phyloP scores from a whole-genome alignment of 108 stramenopile genomes.

The Aurantiochytrium sp. region DNA sequence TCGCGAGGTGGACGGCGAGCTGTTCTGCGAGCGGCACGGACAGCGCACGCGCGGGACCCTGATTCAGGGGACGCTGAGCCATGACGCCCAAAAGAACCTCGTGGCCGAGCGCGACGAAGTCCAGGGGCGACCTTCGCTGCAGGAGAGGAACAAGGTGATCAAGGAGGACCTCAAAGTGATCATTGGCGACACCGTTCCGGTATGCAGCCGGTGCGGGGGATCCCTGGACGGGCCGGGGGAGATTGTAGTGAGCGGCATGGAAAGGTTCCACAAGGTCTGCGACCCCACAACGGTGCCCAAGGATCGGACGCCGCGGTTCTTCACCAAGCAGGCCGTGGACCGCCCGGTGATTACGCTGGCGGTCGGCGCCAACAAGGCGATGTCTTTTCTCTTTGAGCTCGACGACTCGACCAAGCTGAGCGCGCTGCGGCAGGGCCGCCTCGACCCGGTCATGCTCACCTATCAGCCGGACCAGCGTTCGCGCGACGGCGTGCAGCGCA shows the following conservation, averaged over 20 bases:
- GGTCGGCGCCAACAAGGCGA: not conserved
- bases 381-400: not conserved
- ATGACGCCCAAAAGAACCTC: not conserved
- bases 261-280: not conserved
- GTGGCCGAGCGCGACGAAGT: not conserved
- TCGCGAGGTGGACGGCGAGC: not conserved
- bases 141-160: not conserved
- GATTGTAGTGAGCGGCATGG: slow-evolving; percentile 12
- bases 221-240: not conserved
- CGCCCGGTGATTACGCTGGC: not conserved
- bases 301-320: not conserved
- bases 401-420: not conserved
- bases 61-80: not conserved
- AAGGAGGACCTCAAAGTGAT: not conserved
- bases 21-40: not conserved
- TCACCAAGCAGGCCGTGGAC: not conserved
- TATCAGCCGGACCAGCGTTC: not conserved
- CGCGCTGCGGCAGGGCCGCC: not conserved
- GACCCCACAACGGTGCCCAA: not conserved
- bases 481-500: not conserved
- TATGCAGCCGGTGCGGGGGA: not conserved
- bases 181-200: not conserved
- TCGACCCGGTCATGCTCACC: not conserved
- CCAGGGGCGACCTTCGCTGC: not conserved
- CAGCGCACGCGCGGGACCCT: not conserved